Evolutionary conservation across 2,329 filamentous ascomycete species (phyloP), one percentile per base, ranked within the genome.

Genomic region (Cryoendolithus antarcticus): DNA sequence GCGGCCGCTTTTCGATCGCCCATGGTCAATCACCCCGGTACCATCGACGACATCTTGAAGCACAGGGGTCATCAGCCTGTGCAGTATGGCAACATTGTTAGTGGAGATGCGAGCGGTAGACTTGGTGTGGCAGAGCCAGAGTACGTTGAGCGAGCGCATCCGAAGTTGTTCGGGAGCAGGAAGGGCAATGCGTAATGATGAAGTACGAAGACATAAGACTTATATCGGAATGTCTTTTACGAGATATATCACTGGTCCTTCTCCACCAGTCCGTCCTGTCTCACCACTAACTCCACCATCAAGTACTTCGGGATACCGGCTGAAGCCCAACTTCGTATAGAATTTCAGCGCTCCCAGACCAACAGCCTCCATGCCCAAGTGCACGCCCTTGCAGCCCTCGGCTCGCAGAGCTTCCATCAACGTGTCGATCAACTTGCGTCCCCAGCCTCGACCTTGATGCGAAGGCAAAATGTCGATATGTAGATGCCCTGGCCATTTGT

Each of bases 401-500:
- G 34, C 43, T 39, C 48, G 53, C 6, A 58, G 34, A 9, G 38
- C 44, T 3, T 45, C 40, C 30, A 56, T 45, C 13, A 58, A 50
- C 0, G 31, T 42, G n/a, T 50, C 40, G n/a, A 62, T 48, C 30
- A 62, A 32, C 13, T 40, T 33, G 11, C 32, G 39, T 1, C 61
- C 61, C 45, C 48, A 58, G 1, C 60, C 59, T 27, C 48, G 48
- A 7, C 54, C 43, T 38, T 60, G 58, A 31, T 48, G 57, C 30
- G 52, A 49, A 1, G 56, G 53, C 34, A 62, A 36, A 7, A 63
- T 53, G 36, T 63, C 51, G 33, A 63, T 56, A 32, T 63, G 60
- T 12, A 63, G 46, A 47, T 63, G 61, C 4, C 57, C 59, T 1
- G 58, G 55, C 42, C 54, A 63, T 30, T 43, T 38, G 12, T 44